Evolutionary conservation across 2,329 filamentous ascomycete genomes (phyloP), one percentile per base, ranked within the genome.

Genomic region (Ampelomyces quisqualis): DNA sequence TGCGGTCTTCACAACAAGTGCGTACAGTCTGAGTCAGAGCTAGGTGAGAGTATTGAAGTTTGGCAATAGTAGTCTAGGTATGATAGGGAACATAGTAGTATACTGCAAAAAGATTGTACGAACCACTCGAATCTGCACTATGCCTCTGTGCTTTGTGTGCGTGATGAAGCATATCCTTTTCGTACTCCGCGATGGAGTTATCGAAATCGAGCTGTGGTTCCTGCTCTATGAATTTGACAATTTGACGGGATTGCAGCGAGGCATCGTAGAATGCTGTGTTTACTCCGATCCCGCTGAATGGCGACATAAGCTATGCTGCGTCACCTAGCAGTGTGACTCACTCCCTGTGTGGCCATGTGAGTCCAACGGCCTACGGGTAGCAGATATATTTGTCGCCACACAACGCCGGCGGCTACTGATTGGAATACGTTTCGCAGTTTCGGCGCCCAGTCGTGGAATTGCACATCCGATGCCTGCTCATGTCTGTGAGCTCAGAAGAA

Each of bases 1-100:
- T 35, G 74, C 71, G 48, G 65, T 71, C 47, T 56, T 77, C 30
- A 73, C 68, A 3, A 71, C 70, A 3, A 63, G 60, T 10, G 58
- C 60, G 18, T 74, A 71, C 51, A 70, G 57, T 26, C 43, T 70
- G 45, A 50, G 40, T n/a, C 40, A 56, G 45, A 53, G 44, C 21
- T 63, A 58, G 36, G 30, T 34, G 19, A 13, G 24, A 2, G 8
- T 17, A 2, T 5, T 13, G 18, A 13, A 24, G 7, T 30, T 20
- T 3, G 13, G 11, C 5, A 9, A 31, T 18, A 19, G 18, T 20
- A 18, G 14, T 18, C 10, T 19, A 31, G 2, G 11, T 15, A 31
- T 8, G 17, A 2, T 7, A 17, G 6, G 10, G 13, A 11, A 21
- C 10, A 19, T 10, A 32, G 18, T 5, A 27, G 9, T 20, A 15